phyloP scores from a whole-genome alignment of 2,329 filamentous ascomycete species.

The Dryadomyces quercus-mongolicae region DNA sequence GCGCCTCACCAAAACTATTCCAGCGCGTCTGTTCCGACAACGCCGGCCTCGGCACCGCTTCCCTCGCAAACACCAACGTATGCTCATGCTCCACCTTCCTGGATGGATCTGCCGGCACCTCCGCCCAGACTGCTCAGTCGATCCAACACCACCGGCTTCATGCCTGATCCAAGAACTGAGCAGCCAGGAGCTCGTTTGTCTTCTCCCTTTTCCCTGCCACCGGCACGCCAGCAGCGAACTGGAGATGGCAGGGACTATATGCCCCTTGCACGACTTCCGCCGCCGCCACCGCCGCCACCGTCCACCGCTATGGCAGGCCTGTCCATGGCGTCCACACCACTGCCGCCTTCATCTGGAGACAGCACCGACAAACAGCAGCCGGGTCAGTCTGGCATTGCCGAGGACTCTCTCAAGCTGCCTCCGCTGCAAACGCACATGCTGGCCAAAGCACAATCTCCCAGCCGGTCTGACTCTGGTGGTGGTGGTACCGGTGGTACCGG shows the following conservation, averaged over 20 bases:
- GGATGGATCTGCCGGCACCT: background rate
- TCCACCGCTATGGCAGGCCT: conserved; percentile 1
- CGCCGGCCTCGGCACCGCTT: background rate
- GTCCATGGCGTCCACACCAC: conserved; percentile 16
- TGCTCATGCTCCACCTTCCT: background rate
- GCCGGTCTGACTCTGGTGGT: background rate
- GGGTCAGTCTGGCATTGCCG: conserved; percentile 12
- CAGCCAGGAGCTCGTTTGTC: too few relatives aligned
- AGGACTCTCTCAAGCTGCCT: conserved; percentile 41
- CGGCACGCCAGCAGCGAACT: background rate
- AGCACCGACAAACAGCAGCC: background rate
- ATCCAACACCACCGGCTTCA: background rate
- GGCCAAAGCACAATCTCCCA: conserved; percentile 7
- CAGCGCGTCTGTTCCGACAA: background rate
- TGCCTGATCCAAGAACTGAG: background rate
- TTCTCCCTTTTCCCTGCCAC: background rate
- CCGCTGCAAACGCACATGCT: conserved; percentile 33
- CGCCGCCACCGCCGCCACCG: background rate
- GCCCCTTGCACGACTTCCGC: background rate
- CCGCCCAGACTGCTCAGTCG: background rate
- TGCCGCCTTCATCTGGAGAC: conserved; percentile 1
- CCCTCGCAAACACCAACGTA: background rate
- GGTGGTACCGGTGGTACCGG: background rate
- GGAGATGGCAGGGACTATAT: background rate
- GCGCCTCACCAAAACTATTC: background rate